Percentiles rank a stretch among this genome's conserved stretches.
Conservation (phyloP, 352 stramenopile species). For the Globisporangium paddicum region DNA sequence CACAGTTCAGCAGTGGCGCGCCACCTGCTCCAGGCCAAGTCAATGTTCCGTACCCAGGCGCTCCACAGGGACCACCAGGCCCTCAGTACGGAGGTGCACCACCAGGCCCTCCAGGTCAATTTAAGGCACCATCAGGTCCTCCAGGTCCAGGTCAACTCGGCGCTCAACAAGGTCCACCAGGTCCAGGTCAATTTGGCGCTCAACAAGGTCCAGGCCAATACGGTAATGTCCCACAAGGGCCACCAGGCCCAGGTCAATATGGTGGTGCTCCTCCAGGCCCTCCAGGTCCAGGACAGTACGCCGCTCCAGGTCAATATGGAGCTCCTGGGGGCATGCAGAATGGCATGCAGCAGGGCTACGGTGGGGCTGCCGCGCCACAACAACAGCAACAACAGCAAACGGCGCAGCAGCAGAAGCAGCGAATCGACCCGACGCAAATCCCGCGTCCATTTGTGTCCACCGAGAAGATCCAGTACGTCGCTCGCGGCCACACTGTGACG, state of each 20-base stretch:
- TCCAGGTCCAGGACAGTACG: neutral
- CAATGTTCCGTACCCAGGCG: conserved; percentile 9
- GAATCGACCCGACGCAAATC: conserved; percentile 88
- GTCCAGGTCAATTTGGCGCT: conserved; percentile 9
- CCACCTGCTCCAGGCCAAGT: conserved; percentile 7
- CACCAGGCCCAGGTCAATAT: conserved; percentile 11
- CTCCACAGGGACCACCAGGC: conserved; percentile 5
- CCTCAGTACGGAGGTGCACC: conserved; percentile 10
- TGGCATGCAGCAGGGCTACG: conserved; percentile 9
- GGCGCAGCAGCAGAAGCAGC: conserved; percentile 52
- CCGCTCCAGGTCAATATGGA: conserved; percentile 1
- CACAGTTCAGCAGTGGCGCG: conserved; percentile 3
- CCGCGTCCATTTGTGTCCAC: conserved; percentile 65
- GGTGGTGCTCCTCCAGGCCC: neutral
- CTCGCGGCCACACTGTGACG: conserved; percentile 74
- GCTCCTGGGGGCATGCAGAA: conserved; percentile 9
- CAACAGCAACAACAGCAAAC: conserved; percentile 31
- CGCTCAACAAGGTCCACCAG: neutral
- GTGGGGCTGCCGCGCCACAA: conserved; percentile 8
- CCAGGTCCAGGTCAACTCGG: neutral
- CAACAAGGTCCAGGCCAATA: conserved; percentile 14
- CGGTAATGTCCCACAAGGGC: no score
- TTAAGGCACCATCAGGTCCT: neutral
- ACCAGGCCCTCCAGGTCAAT: neutral
- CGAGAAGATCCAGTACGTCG: conserved; percentile 72